Evolutionary conservation across 2,329 filamentous ascomycete genomes (phyloP).

Genomic region (Fusarium sp.): DNA sequence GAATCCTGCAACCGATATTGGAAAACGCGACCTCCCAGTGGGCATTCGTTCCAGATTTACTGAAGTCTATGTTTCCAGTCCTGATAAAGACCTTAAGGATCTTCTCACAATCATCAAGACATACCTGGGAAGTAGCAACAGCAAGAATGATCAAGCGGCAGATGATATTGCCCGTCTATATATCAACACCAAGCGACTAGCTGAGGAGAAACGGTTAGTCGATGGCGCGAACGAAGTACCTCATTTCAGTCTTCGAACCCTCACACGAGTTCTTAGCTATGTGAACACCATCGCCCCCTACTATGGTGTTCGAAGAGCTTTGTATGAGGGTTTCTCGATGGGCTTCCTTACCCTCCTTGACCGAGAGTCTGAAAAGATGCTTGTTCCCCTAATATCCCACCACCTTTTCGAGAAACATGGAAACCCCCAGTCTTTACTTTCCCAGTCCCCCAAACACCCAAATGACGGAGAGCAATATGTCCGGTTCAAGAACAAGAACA

Average conservation of each 20-base stretch:
- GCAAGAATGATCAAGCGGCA: conserved; percentile 77
- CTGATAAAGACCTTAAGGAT: conserved; percentile 87
- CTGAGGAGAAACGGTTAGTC: conserved; percentile 84
- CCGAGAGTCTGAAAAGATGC: conserved; percentile 79
- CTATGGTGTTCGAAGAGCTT: conserved; percentile 84
- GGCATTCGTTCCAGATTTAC: conserved; percentile 93
- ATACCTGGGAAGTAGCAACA: conserved; percentile 79
- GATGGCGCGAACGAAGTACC: conserved; percentile 96
- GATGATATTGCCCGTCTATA: conserved; percentile 89
- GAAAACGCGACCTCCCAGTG: conserved; percentile 91
- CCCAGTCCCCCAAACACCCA: conserved; percentile 80
- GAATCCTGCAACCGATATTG: conserved; percentile 98
- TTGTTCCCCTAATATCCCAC: conserved; percentile 82
- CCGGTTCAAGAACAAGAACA: conserved; percentile 73
- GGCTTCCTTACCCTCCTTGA: conserved; percentile 93
- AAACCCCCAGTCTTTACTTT: conserved; percentile 77
- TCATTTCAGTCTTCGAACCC: conserved; percentile 94
- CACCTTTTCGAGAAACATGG: conserved; percentile 77
- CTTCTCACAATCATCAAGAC: conserved; percentile 87
- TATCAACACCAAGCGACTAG: conserved; percentile 83
- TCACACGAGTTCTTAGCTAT: conserved; percentile 90
- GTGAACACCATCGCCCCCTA: conserved; percentile 84
- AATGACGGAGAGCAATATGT: conserved; percentile 82
- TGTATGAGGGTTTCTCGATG: conserved; percentile 98
- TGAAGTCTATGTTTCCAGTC: conserved; percentile 92